Conservation (phyloP, 2,329 filamentous ascomycete genomes). For the Aspergillus persii region DNA sequence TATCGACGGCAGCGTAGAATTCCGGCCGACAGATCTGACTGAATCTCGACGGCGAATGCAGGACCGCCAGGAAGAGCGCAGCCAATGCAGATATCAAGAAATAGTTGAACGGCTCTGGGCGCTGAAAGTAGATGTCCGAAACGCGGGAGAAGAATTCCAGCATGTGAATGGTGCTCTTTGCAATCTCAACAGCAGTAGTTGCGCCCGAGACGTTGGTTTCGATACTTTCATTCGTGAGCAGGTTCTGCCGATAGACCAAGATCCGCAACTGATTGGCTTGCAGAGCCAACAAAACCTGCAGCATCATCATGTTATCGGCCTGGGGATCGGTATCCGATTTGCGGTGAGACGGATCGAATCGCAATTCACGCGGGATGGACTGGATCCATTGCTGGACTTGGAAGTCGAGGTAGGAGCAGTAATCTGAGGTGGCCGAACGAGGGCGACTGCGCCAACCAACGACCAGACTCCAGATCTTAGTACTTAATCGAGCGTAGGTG, state of each 20-base stretch:
- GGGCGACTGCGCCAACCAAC: conserved; percentile 35
- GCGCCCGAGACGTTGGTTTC: conserved; percentile 35
- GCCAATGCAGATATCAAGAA: conserved; percentile 42
- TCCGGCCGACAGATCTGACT: conserved; percentile 35
- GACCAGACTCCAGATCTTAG: conserved; percentile 49
- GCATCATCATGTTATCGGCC: conserved; percentile 38
- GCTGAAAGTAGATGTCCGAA: conserved; percentile 39
- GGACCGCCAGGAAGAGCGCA: conserved; percentile 45
- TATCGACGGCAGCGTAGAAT: conserved; percentile 58
- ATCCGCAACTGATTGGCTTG: conserved; percentile 48
- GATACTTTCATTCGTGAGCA: conserved; percentile 41
- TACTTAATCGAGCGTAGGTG: conserved; percentile 47
- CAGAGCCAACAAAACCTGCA: conserved; percentile 45
- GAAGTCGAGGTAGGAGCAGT: conserved; percentile 41
- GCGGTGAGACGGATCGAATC: conserved; percentile 33
- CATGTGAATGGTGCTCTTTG: conserved; percentile 39
- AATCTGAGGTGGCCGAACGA: conserved; percentile 37
- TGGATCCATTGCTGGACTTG: conserved; percentile 48
- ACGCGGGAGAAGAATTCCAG: conserved; percentile 38
- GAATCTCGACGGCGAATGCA: conserved; percentile 46
- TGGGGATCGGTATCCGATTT: conserved; percentile 9
- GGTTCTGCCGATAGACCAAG: conserved; percentile 45
- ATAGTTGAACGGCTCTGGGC: conserved; percentile 43
- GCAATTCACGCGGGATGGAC: conserved; percentile 45
- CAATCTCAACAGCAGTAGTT: conserved; percentile 42